phyloP scores from a whole-genome alignment of 805 yeast genomes.

The Blastobotrys muscicola region DNA sequence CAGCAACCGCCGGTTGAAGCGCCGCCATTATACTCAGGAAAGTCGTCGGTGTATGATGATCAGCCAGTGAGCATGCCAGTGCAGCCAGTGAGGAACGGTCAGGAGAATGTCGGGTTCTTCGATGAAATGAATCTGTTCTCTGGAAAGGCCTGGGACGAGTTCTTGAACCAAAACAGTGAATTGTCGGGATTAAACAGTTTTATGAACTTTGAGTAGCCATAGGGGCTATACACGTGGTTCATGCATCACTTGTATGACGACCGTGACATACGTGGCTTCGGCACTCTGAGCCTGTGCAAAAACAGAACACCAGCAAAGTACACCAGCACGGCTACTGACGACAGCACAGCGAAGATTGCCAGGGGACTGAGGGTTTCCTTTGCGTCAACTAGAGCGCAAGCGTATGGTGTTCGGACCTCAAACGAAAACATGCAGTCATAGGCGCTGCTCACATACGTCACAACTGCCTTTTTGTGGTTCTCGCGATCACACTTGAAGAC shows the following conservation, averaged over 20 bases:
- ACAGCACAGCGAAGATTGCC: constrained; percentile 56
- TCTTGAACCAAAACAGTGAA: constrained; percentile 14
- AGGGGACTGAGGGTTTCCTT: constrained; percentile 41
- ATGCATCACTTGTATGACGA: not conserved
- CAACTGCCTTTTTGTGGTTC: constrained; percentile 45
- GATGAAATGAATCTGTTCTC: constrained; percentile 3
- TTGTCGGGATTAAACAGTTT: constrained; percentile 17
- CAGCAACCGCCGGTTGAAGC: not conserved
- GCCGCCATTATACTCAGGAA: no score
- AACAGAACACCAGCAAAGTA: constrained; percentile 18
- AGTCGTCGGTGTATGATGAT: no score
- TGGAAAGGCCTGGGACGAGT: constrained; percentile 19
- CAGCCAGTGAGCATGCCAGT: no score
- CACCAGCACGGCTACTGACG: constrained; percentile 31
- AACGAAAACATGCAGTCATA: constrained; percentile 77
- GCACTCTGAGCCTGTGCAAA: not conserved
- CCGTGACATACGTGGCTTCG: not conserved
- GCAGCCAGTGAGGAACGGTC: not conserved
- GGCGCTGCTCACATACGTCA: constrained; percentile 59
- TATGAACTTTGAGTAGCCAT: not conserved
- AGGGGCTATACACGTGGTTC: no score
- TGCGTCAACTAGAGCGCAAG: constrained; percentile 72
- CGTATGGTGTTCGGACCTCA: constrained; percentile 76
- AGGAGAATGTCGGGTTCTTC: not conserved
- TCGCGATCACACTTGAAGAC: constrained; percentile 76